Conservation (phyloP, 2,329 filamentous ascomycete genomes). For the Graphiopsis chlorocephala region DNA sequence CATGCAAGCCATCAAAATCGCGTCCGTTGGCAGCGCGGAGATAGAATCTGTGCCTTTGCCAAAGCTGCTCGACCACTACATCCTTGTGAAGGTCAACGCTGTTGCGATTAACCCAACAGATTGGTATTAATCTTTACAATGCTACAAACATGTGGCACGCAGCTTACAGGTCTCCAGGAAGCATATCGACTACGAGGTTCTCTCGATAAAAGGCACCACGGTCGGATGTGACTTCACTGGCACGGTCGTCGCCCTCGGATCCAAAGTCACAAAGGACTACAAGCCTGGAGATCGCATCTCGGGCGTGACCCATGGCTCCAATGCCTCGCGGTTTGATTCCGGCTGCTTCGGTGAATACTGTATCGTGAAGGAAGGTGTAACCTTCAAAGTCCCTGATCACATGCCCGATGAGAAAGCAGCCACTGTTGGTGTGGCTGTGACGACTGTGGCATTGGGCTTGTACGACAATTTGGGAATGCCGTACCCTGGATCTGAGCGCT, state of each 20-base stretch:
- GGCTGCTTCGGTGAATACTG: conserved; percentile 55
- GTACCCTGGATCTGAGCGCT: conserved; percentile 41
- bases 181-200: neutral
- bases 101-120: conserved; percentile 19
- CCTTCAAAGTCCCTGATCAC: conserved; percentile 44
- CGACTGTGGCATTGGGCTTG: conserved; percentile 39
- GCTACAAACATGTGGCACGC: neutral
- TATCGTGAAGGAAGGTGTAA: conserved; percentile 47
- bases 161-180: conserved; percentile 7
- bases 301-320: conserved; percentile 51
- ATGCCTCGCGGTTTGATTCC: conserved; percentile 41
- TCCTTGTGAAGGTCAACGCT: conserved; percentile 53
- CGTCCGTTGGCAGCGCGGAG: conserved; percentile 37
- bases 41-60: conserved; percentile 41
- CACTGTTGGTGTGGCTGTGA: conserved; percentile 48
- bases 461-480: conserved; percentile 34
- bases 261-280: conserved; percentile 46
- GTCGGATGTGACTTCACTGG: conserved; percentile 56
- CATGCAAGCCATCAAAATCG: conserved; percentile 39
- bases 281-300: conserved; percentile 53
- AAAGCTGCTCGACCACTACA: conserved; percentile 46
- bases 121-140: neutral
- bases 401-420: conserved; percentile 50
- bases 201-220: conserved; percentile 14
- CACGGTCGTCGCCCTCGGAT: conserved; percentile 53